These are phyloP conservation scores for Eremochloa ophiuroides DNA, from an alignment of 176 grass and related monocot genomes.

Conservation along the genomic window DNA sequence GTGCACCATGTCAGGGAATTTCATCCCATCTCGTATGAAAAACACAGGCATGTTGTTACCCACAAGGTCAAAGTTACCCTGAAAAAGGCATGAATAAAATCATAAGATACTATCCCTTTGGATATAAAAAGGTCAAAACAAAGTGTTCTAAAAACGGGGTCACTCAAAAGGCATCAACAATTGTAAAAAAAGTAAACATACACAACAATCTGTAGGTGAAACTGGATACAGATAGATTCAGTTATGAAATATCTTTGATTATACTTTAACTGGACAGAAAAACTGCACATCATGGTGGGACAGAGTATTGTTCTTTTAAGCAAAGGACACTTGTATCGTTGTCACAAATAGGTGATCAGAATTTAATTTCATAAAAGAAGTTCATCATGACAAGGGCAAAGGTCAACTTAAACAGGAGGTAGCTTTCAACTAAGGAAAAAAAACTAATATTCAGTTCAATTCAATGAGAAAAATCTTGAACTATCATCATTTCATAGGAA, in stretches of 20 bases:
- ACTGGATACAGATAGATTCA: background rate
- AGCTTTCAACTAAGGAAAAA: background rate
- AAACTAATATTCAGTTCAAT: background rate
- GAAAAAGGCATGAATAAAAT: constrained; percentile 25
- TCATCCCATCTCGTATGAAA: constrained; percentile 93
- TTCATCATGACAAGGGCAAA: background rate
- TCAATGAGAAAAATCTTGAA: background rate
- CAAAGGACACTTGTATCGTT: background rate
- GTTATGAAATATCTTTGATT: background rate
- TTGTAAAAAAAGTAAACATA: background rate
- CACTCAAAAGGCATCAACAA: background rate
- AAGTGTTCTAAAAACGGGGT: background rate
- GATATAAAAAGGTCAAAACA: background rate
- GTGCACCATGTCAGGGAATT: constrained; percentile 96
- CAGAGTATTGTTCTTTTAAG: background rate
- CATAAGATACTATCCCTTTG: background rate
- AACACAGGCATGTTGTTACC: constrained; percentile 97
- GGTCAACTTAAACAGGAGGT: background rate
- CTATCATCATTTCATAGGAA: background rate
- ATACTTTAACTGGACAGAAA: background rate
- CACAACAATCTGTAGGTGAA: background rate
- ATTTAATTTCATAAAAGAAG: background rate
- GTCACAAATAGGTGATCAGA: background rate
- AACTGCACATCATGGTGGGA: background rate
- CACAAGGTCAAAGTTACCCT: constrained; percentile 94